phyloP scores from a whole-genome alignment of 2,329 filamentous ascomycete genomes.

The Huntiella decipiens region DNA sequence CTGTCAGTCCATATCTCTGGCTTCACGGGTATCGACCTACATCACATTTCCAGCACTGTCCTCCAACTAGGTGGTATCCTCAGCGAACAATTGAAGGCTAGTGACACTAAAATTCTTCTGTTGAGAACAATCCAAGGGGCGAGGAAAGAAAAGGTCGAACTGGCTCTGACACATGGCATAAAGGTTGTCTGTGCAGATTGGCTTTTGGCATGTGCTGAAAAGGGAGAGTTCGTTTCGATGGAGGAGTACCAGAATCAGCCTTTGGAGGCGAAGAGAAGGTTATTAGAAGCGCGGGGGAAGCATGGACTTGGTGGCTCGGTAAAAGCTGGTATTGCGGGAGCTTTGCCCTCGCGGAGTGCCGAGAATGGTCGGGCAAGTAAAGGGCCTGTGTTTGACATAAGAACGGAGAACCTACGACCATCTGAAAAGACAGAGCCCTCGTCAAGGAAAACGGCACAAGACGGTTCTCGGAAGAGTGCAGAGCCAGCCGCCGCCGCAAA shows the following conservation, averaged over 20 bases:
- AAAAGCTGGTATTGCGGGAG: background rate
- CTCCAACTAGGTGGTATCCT: conserved; percentile 63
- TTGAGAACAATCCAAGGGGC: conserved; percentile 40
- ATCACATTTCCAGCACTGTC: conserved; percentile 65
- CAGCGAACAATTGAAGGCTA: conserved; percentile 53
- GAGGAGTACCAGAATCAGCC: background rate
- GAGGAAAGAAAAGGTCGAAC: conserved; percentile 56
- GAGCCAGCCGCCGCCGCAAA: background rate
- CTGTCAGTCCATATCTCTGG: conserved; percentile 63
- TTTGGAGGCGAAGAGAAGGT: background rate
- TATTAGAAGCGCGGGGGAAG: background rate
- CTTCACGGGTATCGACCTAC: conserved; percentile 66
- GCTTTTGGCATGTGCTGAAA: conserved; percentile 59
- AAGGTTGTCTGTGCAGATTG: conserved; percentile 67
- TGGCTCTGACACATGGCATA: conserved; percentile 55
- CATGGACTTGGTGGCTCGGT: background rate
- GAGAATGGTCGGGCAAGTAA: background rate
- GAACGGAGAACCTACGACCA: background rate
- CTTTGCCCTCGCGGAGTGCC: background rate
- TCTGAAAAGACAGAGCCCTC: no score
- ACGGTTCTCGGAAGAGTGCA: no score
- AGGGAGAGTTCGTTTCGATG: conserved; percentile 18
- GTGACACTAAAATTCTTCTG: conserved; percentile 54
- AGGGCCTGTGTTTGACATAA: no score
- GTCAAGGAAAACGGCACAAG: no score